A percentile compares a stretch with the other conserved stretches of the same genome.
Evolutionary conservation across 495 filamentous ascomycete genomes (phyloP).

Genomic region (Trichoderma parareesei): DNA sequence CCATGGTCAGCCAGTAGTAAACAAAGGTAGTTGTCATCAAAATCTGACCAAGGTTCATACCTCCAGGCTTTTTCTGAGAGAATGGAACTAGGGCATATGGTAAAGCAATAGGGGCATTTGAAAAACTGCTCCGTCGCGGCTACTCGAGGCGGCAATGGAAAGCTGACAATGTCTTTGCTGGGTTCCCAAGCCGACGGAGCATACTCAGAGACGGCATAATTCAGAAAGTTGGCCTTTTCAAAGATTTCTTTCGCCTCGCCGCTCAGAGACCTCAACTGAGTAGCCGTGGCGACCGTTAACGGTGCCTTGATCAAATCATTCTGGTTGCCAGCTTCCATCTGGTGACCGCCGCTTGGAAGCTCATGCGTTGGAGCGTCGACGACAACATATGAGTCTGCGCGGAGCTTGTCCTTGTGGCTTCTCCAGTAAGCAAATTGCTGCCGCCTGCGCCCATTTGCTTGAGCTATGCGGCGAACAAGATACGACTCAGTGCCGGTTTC

Average conservation of each 20-base stretch:
- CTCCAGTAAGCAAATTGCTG: conserved; percentile 21
- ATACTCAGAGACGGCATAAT: conserved; percentile 14
- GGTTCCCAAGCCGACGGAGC: conserved; percentile 6
- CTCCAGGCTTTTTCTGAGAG: conserved; percentile 18
- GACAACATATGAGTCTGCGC: conserved; percentile 13
- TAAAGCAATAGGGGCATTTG: conserved; percentile 21
- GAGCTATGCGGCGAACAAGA: conserved; percentile 19
- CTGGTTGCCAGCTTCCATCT: background rate
- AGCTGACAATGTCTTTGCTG: conserved; percentile 11
- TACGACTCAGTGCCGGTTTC: conserved; percentile 11
- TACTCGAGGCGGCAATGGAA: conserved; percentile 16
- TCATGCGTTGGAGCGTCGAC: background rate
- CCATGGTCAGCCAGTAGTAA: background rate
- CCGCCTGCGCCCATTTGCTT: conserved; percentile 16
- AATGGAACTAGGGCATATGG: conserved; percentile 14
- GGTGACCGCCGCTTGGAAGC: background rate
- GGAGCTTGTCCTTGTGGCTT: conserved; percentile 17
- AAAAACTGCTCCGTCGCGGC: conserved; percentile 11
- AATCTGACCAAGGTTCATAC: background rate
- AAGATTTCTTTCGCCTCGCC: background rate
- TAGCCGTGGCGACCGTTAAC: background rate
- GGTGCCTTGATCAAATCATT: background rate
- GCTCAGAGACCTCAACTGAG: background rate
- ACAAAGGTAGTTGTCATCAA: background rate
- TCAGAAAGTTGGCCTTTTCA: background rate